Evolutionary conservation across 2,329 filamentous ascomycete genomes (phyloP).

Genomic region (Pezicula neosporulosa): DNA sequence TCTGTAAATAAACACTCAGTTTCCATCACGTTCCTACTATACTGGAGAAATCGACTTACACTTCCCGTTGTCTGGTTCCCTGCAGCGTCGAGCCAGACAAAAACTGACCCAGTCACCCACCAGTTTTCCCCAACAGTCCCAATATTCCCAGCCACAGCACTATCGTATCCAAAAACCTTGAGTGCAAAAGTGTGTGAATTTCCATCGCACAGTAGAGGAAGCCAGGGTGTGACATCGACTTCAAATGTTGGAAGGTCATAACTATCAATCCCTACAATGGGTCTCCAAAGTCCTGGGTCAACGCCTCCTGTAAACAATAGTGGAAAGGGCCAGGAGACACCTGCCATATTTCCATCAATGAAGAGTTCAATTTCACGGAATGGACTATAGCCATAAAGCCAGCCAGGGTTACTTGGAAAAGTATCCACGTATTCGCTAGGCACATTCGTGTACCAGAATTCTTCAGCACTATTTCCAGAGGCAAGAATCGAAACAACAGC

Average conservation of each 20-base stretch:
- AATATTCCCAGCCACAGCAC: constrained; percentile 33
- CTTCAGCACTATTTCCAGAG: constrained; percentile 69
- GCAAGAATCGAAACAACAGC: constrained; percentile 71
- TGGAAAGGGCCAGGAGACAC: constrained; percentile 74
- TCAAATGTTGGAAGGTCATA: constrained; percentile 75
- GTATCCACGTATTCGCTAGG: constrained; percentile 53
- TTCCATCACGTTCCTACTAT: neutral
- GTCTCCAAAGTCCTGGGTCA: constrained; percentile 69
- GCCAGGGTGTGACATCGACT: constrained; percentile 73
- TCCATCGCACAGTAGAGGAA: constrained; percentile 64
- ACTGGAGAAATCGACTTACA: constrained; percentile 2
- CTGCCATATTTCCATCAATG: constrained; percentile 67
- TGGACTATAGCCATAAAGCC: constrained; percentile 56
- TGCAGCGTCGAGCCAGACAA: constrained; percentile 52
- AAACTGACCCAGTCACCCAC: constrained; percentile 74
- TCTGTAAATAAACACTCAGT: neutral
- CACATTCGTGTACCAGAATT: constrained; percentile 81
- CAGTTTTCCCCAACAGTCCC: constrained; percentile 58
- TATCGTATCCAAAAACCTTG: constrained; percentile 58
- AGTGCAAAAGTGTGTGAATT: constrained; percentile 61
- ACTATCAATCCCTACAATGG: constrained; percentile 70
- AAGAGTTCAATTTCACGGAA: constrained; percentile 73
- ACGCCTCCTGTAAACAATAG: constrained; percentile 77
- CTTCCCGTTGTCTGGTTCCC: constrained; percentile 9
- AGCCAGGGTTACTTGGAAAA: constrained; percentile 51